phyloP scores from a whole-genome alignment of 2,329 filamentous ascomycete species.

The Pseudogymnoascus sp. region DNA sequence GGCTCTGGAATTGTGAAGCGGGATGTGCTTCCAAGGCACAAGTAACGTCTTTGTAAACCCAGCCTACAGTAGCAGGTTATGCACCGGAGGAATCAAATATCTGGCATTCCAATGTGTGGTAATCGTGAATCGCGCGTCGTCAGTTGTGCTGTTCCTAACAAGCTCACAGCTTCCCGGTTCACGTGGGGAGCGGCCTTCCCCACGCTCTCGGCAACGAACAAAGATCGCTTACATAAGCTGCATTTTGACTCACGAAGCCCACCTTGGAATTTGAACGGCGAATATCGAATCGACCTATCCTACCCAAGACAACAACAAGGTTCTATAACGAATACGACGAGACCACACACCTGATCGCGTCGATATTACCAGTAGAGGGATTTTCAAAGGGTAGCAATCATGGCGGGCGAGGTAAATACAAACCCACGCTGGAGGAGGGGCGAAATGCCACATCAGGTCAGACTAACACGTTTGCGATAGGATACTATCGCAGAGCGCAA shows the following conservation, averaged over 20 bases:
- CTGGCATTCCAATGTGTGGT: not conserved
- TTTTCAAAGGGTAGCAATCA: slow-evolving; percentile 32
- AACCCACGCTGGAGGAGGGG: not conserved
- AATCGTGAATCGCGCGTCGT: not conserved
- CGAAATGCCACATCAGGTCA: not conserved
- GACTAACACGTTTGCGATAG: slow-evolving; percentile 14
- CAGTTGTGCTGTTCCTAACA: not conserved
- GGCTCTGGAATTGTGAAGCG: not conserved
- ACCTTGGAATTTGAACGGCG: slow-evolving; percentile 10
- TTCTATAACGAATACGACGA: slow-evolving; percentile 2
- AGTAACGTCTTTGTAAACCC: not conserved
- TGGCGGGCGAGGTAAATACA: slow-evolving; percentile 37
- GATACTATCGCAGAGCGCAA: slow-evolving; percentile 45
- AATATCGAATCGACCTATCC: not conserved
- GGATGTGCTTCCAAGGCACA: not conserved
- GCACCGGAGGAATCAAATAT: slow-evolving; percentile 4
- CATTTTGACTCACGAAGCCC: slow-evolving; percentile 11
- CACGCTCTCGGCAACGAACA: not conserved
- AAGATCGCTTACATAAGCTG: slow-evolving; percentile 3
- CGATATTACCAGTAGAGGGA: not conserved
- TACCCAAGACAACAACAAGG: not conserved
- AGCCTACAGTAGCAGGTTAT: slow-evolving; percentile 2
- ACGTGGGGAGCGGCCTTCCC: slow-evolving; percentile 10
- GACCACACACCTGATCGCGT: slow-evolving; percentile 2
- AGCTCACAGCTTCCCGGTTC: slow-evolving; percentile 1